Evolutionary conservation across 345 rosid species (phyloP).

Genomic region (Fremontodendron californicum): DNA sequence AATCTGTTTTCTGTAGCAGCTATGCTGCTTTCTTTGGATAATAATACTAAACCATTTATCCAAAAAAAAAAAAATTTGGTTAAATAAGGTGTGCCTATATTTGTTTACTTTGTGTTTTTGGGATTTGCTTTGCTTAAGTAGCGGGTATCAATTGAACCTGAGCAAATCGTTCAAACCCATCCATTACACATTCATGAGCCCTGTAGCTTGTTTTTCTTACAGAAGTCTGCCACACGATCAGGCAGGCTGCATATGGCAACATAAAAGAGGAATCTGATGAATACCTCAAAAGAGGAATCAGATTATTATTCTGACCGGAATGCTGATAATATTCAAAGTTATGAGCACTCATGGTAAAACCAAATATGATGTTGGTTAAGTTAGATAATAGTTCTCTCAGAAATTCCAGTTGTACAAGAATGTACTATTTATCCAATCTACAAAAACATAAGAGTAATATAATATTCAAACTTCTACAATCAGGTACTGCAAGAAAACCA

Average conservation of each 20-base stretch:
- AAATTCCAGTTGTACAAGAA: neutral
- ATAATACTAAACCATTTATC: no score
- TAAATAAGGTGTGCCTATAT: no score
- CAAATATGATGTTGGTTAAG: neutral
- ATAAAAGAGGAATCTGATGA: no score
- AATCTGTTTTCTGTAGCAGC: no score
- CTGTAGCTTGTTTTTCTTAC: slow-evolving; percentile 95
- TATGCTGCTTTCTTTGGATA: no score
- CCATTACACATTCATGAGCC: slow-evolving; percentile 99
- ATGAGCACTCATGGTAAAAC: neutral
- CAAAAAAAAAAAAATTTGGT: no score
- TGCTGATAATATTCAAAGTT: no score
- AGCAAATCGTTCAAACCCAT: slow-evolving; percentile 98
- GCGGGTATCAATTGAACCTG: slow-evolving; percentile 98
- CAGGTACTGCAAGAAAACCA: neutral
- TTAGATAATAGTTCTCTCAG: neutral
- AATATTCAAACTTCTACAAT: neutral
- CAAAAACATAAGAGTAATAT: neutral
- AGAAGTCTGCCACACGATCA: slow-evolving; percentile 90
- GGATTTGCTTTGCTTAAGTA: no score
- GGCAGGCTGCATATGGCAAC: no score
- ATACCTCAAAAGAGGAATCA: no score
- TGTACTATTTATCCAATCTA: neutral
- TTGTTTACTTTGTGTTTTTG: no score
- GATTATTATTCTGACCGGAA: no score